Conservation (phyloP, 2,329 filamentous ascomycete genomes). For the Xylaria polymorpha region DNA sequence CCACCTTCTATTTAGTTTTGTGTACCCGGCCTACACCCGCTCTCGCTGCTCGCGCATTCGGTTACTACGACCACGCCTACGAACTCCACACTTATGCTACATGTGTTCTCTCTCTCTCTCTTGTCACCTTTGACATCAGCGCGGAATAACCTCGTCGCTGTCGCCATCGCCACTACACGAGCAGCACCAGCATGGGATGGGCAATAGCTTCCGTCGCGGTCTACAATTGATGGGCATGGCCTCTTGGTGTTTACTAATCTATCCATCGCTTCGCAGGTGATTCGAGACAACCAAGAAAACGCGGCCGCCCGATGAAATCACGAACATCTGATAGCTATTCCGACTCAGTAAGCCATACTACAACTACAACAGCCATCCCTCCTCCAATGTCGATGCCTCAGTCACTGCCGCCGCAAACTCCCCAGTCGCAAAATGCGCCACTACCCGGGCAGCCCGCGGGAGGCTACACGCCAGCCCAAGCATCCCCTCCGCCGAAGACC, state of each 20-base stretch:
- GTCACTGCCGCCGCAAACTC: slow-evolving; percentile 63
- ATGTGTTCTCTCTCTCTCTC: background rate
- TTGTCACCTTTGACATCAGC: background rate
- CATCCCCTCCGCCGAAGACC: slow-evolving; percentile 77
- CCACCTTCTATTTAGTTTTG: slow-evolving; percentile 50
- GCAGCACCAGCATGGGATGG: slow-evolving; percentile 4
- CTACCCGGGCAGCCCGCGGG: slow-evolving; percentile 56
- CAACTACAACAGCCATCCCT: slow-evolving; percentile 59
- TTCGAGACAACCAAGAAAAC: slow-evolving; percentile 65
- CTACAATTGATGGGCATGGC: slow-evolving; percentile 14
- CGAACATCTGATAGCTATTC: slow-evolving; percentile 62
- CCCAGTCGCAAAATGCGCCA: slow-evolving; percentile 62
- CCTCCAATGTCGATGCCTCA: slow-evolving; percentile 54
- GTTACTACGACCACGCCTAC: background rate
- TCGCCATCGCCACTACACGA: background rate
- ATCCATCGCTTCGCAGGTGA: slow-evolving; percentile 54
- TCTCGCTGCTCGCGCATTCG: slow-evolving; percentile 12
- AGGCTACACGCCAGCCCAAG: slow-evolving; percentile 57
- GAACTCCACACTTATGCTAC: background rate
- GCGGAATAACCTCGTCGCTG: background rate
- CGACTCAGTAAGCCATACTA: slow-evolving; percentile 66
- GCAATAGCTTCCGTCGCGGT: background rate
- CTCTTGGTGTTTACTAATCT: slow-evolving; percentile 40
- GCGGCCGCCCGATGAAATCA: slow-evolving; percentile 72
- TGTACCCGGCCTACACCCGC: slow-evolving; percentile 42